Evolutionary conservation across 257 asterid genomes (phyloP).

Genomic region (Petunia secreta): DNA sequence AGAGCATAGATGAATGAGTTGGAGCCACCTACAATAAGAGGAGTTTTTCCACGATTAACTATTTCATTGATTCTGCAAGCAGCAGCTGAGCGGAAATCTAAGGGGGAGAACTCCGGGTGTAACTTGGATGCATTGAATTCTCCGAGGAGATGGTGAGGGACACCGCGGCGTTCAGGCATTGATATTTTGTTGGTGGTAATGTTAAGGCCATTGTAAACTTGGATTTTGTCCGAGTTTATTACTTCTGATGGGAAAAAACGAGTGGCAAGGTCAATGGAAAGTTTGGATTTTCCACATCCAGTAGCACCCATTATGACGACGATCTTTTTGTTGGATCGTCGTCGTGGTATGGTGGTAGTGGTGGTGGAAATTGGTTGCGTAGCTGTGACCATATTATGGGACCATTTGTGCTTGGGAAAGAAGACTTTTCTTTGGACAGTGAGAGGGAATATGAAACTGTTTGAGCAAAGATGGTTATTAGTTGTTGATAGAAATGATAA

Average conservation of each 20-base stretch:
- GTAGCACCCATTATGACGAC: constrained; percentile 87
- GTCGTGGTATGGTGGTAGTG: too few species aligned
- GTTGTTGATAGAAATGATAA: constrained; percentile 31
- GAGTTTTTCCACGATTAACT: constrained; percentile 39
- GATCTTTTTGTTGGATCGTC: constrained; percentile 35
- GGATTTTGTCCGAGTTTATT: constrained; percentile 91
- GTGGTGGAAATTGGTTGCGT: not conserved
- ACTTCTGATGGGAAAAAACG: constrained; percentile 70
- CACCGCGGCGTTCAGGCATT: constrained; percentile 50
- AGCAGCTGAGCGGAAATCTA: constrained; percentile 55
- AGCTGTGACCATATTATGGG: constrained; percentile 2
- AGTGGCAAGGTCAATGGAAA: constrained; percentile 71
- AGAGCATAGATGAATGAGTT: constrained; percentile 77
- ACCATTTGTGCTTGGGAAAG: not conserved
- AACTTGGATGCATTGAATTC: constrained; percentile 59
- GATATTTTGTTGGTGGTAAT: constrained; percentile 82
- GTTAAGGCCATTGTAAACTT: constrained; percentile 65
- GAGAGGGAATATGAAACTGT: not conserved
- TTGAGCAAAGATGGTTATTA: not conserved
- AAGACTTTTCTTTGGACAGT: not conserved
- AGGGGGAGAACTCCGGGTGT: constrained; percentile 60
- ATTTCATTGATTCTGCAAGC: constrained; percentile 44
- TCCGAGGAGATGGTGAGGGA: constrained; percentile 81
- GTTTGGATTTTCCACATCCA: constrained; percentile 87
- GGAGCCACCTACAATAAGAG: constrained; percentile 86